Evolutionary conservation across 1,139 yeast species (phyloP).

Genomic region (Starmera stellimalicola): DNA sequence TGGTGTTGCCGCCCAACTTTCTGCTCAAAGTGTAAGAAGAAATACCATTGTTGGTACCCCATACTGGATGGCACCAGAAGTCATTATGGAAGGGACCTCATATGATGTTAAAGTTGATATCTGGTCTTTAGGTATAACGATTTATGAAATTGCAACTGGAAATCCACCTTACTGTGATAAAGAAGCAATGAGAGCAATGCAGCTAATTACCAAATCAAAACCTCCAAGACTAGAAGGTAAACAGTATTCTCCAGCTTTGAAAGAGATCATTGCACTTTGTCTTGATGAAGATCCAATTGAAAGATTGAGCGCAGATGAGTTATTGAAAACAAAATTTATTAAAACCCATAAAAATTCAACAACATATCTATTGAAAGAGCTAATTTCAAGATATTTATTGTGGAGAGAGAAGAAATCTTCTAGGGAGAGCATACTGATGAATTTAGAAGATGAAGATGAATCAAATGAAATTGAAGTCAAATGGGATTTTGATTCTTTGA

Average conservation of each 20-base stretch:
- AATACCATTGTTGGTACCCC: slow-evolving; percentile 99
- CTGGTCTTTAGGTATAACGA: slow-evolving; percentile 91
- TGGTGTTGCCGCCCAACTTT: slow-evolving; percentile 93
- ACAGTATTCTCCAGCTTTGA: slow-evolving; percentile 63
- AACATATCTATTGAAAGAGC: slow-evolving; percentile 56
- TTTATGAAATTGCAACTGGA: slow-evolving; percentile 92
- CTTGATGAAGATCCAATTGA: slow-evolving; percentile 89
- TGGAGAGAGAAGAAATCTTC: slow-evolving; percentile 65
- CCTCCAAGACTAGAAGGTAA: slow-evolving; percentile 94
- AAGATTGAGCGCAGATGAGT: slow-evolving; percentile 80
- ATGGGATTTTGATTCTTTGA: slow-evolving; percentile 81
- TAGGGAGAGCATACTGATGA: slow-evolving; percentile 33
- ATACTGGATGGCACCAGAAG: slow-evolving; percentile 99
- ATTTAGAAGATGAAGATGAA: slow-evolving; percentile 24
- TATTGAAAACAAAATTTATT: slow-evolving; percentile 65
- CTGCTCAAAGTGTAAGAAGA: slow-evolving; percentile 69
- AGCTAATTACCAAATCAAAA: slow-evolving; percentile 80
- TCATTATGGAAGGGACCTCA: slow-evolving; percentile 83
- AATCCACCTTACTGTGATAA: slow-evolving; percentile 96
- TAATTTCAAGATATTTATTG: slow-evolving; percentile 66
- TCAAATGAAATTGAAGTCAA: slow-evolving; percentile 46
- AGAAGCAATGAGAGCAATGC: slow-evolving; percentile 93
- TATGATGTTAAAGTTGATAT: slow-evolving; percentile 84
- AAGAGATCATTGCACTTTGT: slow-evolving; percentile 86
- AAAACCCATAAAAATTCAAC: slow-evolving; percentile 51